Conservation (phyloP, 2,329 filamentous ascomycete genomes). For the Ceratocystis huliohia region DNA sequence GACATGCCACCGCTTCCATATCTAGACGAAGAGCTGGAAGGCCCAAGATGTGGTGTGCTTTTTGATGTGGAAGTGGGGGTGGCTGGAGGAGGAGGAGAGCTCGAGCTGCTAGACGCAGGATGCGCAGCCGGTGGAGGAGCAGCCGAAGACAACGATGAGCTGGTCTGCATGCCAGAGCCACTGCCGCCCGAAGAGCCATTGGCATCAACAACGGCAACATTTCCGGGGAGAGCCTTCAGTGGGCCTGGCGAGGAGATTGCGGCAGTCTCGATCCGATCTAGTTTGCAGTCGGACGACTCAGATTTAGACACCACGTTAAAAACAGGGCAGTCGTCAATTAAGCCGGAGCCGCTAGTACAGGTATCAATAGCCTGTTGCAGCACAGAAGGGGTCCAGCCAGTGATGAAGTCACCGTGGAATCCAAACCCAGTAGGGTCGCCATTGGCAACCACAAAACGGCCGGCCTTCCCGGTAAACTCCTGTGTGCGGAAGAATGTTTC, state of each 20-base stretch:
- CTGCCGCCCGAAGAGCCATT: conserved; percentile 22
- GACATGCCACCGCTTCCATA: not conserved
- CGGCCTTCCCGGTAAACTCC: conserved; percentile 47
- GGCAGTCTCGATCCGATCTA: conserved; percentile 43
- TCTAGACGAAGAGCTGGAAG: conserved; percentile 9
- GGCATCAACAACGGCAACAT: conserved; percentile 34
- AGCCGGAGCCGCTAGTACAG: conserved; percentile 60
- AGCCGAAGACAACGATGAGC: not conserved
- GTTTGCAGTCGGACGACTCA: conserved; percentile 46
- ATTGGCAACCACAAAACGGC: conserved; percentile 63
- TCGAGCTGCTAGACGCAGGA: not conserved
- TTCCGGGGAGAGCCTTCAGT: conserved; percentile 52
- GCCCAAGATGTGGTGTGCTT: not conserved
- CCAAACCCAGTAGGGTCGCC: conserved; percentile 66
- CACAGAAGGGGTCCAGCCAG: conserved; percentile 59
- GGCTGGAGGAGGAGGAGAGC: conserved; percentile 16
- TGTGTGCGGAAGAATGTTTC: conserved; percentile 75
- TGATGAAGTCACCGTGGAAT: conserved; percentile 70
- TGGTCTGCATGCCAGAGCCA: not conserved
- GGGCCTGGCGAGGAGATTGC: conserved; percentile 38
- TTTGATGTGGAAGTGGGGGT: not conserved
- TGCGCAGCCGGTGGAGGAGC: not conserved
- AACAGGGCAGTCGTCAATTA: conserved; percentile 58
- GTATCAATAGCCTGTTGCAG: conserved; percentile 58
- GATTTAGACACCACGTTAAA: conserved; percentile 57